Evolutionary conservation across 2,329 filamentous ascomycete genomes (phyloP).

Genomic region (Apiospora malaysiana): DNA sequence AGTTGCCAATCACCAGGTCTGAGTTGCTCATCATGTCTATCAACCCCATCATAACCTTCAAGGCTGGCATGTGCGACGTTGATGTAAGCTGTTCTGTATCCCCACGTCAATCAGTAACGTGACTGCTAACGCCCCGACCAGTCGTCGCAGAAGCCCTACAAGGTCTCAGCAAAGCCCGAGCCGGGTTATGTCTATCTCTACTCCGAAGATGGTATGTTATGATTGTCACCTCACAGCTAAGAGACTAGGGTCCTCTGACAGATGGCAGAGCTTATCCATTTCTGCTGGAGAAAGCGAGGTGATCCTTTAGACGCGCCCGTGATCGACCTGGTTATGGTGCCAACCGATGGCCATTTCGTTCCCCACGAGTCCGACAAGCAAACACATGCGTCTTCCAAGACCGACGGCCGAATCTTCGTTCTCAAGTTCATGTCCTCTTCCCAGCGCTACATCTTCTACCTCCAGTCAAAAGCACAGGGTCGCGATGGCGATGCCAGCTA

Average conservation of each 20-base stretch:
- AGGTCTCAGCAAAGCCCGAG: conserved; percentile 74
- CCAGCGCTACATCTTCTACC: conserved; percentile 92
- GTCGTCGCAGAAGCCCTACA: conserved; percentile 59
- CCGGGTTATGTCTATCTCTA: conserved; percentile 93
- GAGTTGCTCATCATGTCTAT: conserved; percentile 70
- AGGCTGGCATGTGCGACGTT: conserved; percentile 87
- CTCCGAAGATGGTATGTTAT: conserved; percentile 76
- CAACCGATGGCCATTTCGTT: conserved; percentile 83
- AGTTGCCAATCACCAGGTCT: neutral
- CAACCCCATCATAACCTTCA: conserved; percentile 90
- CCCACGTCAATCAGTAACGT: neutral
- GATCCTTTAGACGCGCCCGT: conserved; percentile 75
- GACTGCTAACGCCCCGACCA: conserved; percentile 29
- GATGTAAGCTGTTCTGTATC: conserved; percentile 66
- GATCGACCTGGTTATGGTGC: conserved; percentile 92
- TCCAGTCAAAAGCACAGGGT: conserved; percentile 87
- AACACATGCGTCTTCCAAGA: conserved; percentile 64
- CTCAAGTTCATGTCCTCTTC: conserved; percentile 95
- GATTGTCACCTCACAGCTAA: neutral
- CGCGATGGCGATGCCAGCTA: conserved; percentile 71
- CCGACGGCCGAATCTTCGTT: conserved; percentile 88
- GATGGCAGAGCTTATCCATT: conserved; percentile 81
- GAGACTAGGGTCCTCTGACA: neutral
- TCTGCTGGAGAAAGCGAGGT: conserved; percentile 91
- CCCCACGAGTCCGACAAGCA: conserved; percentile 72